Evolutionary conservation across 2,329 filamentous ascomycete species (phyloP), one percentile per base, ranked within the genome.

Genomic region (Sclerotinia spermophila): DNA sequence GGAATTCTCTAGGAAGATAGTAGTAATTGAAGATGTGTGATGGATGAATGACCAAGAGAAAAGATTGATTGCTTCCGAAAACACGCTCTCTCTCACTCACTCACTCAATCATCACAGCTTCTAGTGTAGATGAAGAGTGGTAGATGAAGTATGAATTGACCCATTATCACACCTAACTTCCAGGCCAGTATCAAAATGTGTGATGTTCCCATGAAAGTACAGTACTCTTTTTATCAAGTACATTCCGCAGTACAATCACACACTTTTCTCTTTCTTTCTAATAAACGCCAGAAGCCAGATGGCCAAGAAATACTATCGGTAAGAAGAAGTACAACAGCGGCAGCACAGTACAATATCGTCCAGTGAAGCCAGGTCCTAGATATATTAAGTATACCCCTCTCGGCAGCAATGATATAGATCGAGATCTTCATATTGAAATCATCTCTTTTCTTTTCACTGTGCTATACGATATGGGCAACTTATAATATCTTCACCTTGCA

Each of bases 271-370:
- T n/a, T 21, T 48, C n/a, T n/a, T n/a, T n/a, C n/a, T n/a, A n/a
- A 21, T 62, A 64, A 35, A 64, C 61, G 13, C 61, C 61, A 65
- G 61, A 51, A 53, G 61, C 61, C 45, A 27, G 45, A 53, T n/a
- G 11, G 45, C 61, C 61, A 65, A 65, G 61, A 53, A n/a, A 65
- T 53, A 65, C 62, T 65, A 53, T 65, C 45, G 62, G 51, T 53
- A 53, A 53, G 35, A 33, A 65, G 44, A 65, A 51, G 61, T 65
- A 65, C 61, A 65, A 27, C 61, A 27, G 44, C 61, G 15, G 59
- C 59, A 38, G 61, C 44, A 35, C 61, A 38, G 61, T 65, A 30
- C 62, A 45, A 38, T 62, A 30, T 21, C 33, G 40, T 62, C 59
- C 59, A 62, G 59, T 35, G 44, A 21, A 53, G 62, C 62, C 45